Evolutionary conservation across 345 rosid genomes (phyloP).

Genomic region (Eucalyptus melliodora): DNA sequence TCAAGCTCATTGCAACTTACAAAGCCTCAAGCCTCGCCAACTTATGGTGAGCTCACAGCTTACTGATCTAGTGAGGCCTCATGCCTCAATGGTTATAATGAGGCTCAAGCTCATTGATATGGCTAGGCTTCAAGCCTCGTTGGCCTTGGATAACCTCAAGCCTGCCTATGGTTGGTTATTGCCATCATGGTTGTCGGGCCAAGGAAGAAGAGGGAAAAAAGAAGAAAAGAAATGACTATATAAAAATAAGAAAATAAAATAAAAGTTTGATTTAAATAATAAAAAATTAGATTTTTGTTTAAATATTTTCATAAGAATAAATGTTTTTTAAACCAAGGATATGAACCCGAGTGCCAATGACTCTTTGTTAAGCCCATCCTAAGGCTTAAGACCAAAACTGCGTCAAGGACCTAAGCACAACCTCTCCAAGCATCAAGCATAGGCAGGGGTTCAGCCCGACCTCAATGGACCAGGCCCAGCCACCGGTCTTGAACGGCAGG

Average conservation of each 20-base stretch:
- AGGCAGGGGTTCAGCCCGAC: not conserved
- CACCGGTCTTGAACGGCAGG: too few species aligned
- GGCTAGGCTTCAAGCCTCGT: not conserved
- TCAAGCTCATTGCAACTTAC: too few species aligned
- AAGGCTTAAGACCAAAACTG: not conserved
- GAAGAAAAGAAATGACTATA: rapidly evolving
- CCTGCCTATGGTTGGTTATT: rapidly evolving
- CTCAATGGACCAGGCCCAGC: too few species aligned
- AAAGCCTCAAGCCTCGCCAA: too few species aligned
- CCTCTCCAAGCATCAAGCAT: not conserved
- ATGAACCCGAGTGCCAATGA: not conserved
- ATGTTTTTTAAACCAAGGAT: not conserved
- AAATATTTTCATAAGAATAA: too few species aligned
- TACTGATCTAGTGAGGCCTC: too few species aligned
- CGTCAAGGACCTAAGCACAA: not conserved
- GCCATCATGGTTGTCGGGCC: not conserved
- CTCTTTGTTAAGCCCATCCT: not conserved
- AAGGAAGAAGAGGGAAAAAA: too few species aligned
- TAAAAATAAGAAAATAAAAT: too few species aligned
- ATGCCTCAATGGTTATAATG: rapidly evolving
- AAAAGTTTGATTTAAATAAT: too few species aligned
- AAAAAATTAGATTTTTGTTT: too few species aligned
- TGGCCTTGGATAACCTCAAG: not conserved
- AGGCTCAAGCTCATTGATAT: not conserved
- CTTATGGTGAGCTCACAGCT: not conserved